A percentile compares a stretch with the other conserved stretches of the same genome.
Conservation (phyloP, 192 early-diverging fungal genomes). For the Coemansia sp. region DNA sequence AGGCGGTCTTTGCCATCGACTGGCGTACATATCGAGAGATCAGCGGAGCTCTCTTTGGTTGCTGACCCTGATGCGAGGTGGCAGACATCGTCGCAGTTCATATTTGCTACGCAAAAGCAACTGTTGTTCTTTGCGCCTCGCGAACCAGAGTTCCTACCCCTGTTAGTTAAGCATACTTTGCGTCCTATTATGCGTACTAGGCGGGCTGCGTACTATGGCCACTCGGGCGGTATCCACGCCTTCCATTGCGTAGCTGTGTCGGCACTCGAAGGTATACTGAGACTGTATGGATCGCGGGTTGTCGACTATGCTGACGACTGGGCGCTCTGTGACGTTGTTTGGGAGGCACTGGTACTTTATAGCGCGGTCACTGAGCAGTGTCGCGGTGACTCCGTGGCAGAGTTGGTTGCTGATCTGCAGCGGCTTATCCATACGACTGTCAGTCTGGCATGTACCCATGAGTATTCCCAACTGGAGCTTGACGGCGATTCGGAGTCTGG, state of each 20-base stretch:
- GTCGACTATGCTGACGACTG: constrained; percentile 2
- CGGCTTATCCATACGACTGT: constrained; percentile 30
- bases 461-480: neutral
- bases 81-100: constrained; percentile 33
- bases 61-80: constrained; percentile 47
- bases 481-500: neutral
- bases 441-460: neutral
- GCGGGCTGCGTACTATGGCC: constrained; percentile 14
- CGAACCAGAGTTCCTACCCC: constrained; percentile 14
- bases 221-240: constrained; percentile 3
- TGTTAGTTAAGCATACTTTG: constrained; percentile 16
- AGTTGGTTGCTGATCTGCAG: constrained; percentile 16
- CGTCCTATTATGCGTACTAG: constrained; percentile 36
- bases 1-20: constrained; percentile 62
- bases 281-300: constrained; percentile 35
- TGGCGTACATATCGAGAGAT: neutral
- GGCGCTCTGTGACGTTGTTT: constrained; percentile 35
- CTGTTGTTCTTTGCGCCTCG: constrained; percentile 32
- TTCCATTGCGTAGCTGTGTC: constrained; percentile 38
- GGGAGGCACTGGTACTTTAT: constrained; percentile 48
- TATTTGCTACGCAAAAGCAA: constrained; percentile 43
- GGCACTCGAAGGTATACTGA: constrained; percentile 37
- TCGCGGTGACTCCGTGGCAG: neutral
- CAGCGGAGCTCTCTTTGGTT: neutral
- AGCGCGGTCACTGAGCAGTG: constrained; percentile 3